Conservation (phyloP, 2,329 filamentous ascomycete genomes). For the Dactylellina cionopaga region DNA sequence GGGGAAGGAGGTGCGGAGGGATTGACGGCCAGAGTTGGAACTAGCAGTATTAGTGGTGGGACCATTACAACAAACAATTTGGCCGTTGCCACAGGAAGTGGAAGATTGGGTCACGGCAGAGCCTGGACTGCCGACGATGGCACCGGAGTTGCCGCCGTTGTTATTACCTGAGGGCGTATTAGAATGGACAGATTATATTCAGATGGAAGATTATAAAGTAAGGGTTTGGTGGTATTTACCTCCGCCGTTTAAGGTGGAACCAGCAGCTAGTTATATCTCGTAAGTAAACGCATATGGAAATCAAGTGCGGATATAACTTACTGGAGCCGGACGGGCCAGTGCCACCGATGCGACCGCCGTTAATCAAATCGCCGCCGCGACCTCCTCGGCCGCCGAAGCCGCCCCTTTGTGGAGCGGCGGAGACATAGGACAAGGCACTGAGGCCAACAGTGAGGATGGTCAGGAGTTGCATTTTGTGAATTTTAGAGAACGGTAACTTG, state of each 20-base stretch:
- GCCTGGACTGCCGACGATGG: conserved; percentile 22
- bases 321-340: conserved; percentile 29
- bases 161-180: conserved; percentile 24
- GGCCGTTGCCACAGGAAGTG: conserved; percentile 41
- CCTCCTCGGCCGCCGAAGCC: conserved; percentile 1
- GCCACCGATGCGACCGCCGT: conserved; percentile 38
- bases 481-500: conserved; percentile 8
- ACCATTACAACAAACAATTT: conserved; percentile 45
- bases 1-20: conserved; percentile 9
- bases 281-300: neutral
- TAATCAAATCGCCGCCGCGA: conserved; percentile 2
- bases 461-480: conserved; percentile 48
- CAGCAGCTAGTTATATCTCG: conserved; percentile 5
- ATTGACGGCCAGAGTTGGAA: conserved; percentile 33
- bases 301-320: conserved; percentile 7
- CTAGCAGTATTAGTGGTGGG: conserved; percentile 19
- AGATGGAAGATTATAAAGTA: neutral
- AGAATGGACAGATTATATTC: neutral
- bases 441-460: conserved; percentile 35
- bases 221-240: conserved; percentile 5
- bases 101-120: conserved; percentile 29
- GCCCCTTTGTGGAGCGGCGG: conserved; percentile 23
- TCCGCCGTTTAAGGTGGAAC: conserved; percentile 26
- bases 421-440: conserved; percentile 34
- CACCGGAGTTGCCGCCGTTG: conserved; percentile 36